Percentiles rank a stretch among this genome's conserved stretches.
Evolutionary conservation across 257 asterid species (phyloP).

Genomic region (Thymus mandschuricus): DNA sequence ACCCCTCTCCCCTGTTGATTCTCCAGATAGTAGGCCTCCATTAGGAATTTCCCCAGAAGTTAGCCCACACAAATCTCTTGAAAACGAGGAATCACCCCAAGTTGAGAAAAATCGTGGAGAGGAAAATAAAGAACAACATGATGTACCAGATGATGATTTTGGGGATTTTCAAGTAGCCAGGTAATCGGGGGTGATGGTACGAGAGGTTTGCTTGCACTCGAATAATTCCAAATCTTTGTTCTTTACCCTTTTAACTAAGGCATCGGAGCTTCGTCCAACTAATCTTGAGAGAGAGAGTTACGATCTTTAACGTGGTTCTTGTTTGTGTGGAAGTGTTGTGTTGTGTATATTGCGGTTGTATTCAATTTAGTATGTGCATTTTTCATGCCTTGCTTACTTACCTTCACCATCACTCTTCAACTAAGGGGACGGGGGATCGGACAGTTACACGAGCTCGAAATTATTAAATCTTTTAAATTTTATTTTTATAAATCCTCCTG

Average conservation of each 20-base stretch:
- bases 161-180: constrained; percentile 98
- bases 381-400: background rate
- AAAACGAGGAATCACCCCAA: constrained; percentile 30
- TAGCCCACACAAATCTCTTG: constrained; percentile 43
- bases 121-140: constrained; percentile 46
- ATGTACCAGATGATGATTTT: constrained; percentile 77
- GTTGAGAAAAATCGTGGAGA: constrained; percentile 35
- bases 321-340: constrained; percentile 20
- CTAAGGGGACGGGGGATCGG: no score
- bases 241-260: background rate
- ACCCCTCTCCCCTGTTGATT: constrained; percentile 62
- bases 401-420: background rate
- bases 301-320: background rate
- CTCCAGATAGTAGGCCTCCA: constrained; percentile 49
- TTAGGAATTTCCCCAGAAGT: constrained; percentile 39
- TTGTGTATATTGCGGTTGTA: constrained; percentile 28
- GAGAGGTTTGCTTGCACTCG: constrained; percentile 26
- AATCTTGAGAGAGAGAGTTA: constrained; percentile 4
- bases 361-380: background rate
- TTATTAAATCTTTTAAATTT: no score
- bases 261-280: background rate
- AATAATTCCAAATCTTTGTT: constrained; percentile 3
- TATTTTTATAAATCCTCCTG: no score
- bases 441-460: no score
- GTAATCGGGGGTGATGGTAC: constrained; percentile 26